Evolutionary conservation across 192 early-diverging fungal species (phyloP).

Genomic region (Radiomyces spectabilis): DNA sequence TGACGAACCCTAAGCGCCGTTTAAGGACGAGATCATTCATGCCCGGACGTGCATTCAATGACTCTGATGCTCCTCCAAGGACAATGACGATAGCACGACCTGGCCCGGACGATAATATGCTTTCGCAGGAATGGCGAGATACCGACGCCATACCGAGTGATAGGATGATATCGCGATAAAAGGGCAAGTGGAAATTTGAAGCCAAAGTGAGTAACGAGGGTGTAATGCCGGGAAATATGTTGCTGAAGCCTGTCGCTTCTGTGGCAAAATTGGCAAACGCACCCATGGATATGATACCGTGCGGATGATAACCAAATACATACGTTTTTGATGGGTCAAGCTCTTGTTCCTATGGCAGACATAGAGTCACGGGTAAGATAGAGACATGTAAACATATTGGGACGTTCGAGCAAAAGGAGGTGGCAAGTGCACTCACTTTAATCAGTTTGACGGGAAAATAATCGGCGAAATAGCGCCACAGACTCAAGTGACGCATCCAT

Average conservation of each 20-base stretch:
- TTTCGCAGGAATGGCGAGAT: conserved; percentile 67
- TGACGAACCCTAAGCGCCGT: conserved; percentile 83
- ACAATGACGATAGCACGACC: conserved; percentile 72
- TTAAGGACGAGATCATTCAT: conserved; percentile 63
- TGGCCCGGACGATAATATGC: conserved; percentile 60
- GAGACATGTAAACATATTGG: too few relatives aligned
- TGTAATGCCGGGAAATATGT: conserved; percentile 72
- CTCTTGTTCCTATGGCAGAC: conserved; percentile 4
- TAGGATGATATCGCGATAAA: conserved; percentile 80
- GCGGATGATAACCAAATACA: conserved; percentile 71
- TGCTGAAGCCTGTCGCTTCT: conserved; percentile 67
- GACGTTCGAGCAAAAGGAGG: neutral
- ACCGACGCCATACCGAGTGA: conserved; percentile 75
- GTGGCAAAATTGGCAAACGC: conserved; percentile 76
- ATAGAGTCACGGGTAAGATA: neutral
- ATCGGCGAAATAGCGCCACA: conserved; percentile 73
- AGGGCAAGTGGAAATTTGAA: conserved; percentile 78
- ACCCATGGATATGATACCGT: conserved; percentile 80
- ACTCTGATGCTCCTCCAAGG: conserved; percentile 86
- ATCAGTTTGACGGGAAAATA: conserved; percentile 77
- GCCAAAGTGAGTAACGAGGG: conserved; percentile 74
- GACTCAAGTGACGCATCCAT: conserved; percentile 36
- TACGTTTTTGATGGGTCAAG: conserved; percentile 20
- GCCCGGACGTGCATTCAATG: conserved; percentile 56
- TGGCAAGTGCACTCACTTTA: conserved; percentile 50